Conservation (phyloP, 352 stramenopile genomes). For the Phytophthora kernoviae region DNA sequence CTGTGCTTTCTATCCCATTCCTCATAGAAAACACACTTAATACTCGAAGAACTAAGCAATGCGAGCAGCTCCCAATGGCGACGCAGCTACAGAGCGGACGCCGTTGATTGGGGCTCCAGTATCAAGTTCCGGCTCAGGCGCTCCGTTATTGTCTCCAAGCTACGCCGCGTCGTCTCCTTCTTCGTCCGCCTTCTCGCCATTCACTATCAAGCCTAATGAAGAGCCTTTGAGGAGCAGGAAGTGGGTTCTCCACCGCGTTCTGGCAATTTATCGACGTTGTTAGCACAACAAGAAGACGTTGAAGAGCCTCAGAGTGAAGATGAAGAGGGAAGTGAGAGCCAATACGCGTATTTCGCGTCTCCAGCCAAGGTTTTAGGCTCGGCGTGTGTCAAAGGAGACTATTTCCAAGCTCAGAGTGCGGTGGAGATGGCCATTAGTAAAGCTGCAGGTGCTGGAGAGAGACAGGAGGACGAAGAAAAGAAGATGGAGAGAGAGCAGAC, state of each 20-base stretch:
- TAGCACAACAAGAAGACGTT: slow-evolving; percentile 20
- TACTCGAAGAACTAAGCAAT: slow-evolving; percentile 9
- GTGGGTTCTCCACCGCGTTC: slow-evolving; percentile 20
- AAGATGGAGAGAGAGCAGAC: slow-evolving; percentile 2
- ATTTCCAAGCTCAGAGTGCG: slow-evolving; percentile 66
- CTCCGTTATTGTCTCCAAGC: slow-evolving; percentile 43
- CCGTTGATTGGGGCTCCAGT: slow-evolving; percentile 47
- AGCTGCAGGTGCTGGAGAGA: slow-evolving; percentile 27
- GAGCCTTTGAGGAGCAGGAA: neutral
- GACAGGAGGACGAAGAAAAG: slow-evolving; percentile 29
- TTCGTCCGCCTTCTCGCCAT: slow-evolving; percentile 48
- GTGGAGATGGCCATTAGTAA: slow-evolving; percentile 62
- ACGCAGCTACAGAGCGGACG: slow-evolving; percentile 55
- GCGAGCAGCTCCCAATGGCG: slow-evolving; percentile 19
- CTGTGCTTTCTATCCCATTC: neutral
- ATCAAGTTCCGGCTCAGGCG: neutral
- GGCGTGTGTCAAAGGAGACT: slow-evolving; percentile 80
- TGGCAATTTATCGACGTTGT: slow-evolving; percentile 17
- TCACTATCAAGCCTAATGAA: slow-evolving; percentile 21
- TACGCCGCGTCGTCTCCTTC: slow-evolving; percentile 54
- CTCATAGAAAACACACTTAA: neutral
- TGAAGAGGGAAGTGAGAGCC: slow-evolving; percentile 33
- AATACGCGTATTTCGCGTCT: slow-evolving; percentile 61
- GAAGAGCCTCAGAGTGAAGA: slow-evolving; percentile 24
- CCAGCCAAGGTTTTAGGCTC: slow-evolving; percentile 68